Conservation (phyloP, 2,329 filamentous ascomycete species). For the Neonectria punicea region DNA sequence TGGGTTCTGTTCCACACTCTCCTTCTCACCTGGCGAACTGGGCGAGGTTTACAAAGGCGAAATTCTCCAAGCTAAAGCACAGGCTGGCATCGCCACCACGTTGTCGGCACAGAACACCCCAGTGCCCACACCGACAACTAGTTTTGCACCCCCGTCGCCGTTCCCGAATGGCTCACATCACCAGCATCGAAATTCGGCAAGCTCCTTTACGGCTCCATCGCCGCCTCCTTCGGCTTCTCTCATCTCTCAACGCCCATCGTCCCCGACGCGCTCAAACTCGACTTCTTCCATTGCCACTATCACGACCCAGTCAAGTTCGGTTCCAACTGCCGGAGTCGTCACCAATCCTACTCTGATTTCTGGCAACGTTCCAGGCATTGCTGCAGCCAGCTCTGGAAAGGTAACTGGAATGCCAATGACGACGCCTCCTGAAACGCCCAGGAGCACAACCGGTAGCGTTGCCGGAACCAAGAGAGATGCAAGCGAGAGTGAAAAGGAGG, state of each 20-base stretch:
- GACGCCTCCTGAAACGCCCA: slow-evolving; percentile 90
- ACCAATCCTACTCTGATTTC: slow-evolving; percentile 84
- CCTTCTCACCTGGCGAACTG: slow-evolving; percentile 85
- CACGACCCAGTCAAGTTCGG: slow-evolving; percentile 69
- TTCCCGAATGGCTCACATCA: slow-evolving; percentile 61
- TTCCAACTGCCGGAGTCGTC: slow-evolving; percentile 62
- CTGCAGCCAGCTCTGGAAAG: slow-evolving; percentile 76
- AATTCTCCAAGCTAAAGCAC: slow-evolving; percentile 60
- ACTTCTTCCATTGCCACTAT: slow-evolving; percentile 82
- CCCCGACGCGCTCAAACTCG: slow-evolving; percentile 87
- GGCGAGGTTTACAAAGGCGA: slow-evolving; percentile 83
- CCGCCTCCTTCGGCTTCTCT: slow-evolving; percentile 66
- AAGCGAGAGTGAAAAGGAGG: slow-evolving; percentile 64
- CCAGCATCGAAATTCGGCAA: slow-evolving; percentile 67
- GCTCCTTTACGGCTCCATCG: slow-evolving; percentile 68
- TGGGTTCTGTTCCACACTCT: slow-evolving; percentile 93
- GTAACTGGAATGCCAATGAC: slow-evolving; percentile 76
- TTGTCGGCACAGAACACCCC: slow-evolving; percentile 74
- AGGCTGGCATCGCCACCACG: slow-evolving; percentile 52
- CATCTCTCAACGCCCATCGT: slow-evolving; percentile 74
- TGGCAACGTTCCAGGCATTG: slow-evolving; percentile 79
- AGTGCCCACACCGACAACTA: slow-evolving; percentile 74
- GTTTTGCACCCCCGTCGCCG: slow-evolving; percentile 70
- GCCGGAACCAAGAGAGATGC: slow-evolving; percentile 66
- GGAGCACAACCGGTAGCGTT: slow-evolving; percentile 47